Percentiles rank a stretch among this genome's conserved stretches.
Conservation (phyloP, 139 green algal genomes). For the Nannochloris sp. region DNA sequence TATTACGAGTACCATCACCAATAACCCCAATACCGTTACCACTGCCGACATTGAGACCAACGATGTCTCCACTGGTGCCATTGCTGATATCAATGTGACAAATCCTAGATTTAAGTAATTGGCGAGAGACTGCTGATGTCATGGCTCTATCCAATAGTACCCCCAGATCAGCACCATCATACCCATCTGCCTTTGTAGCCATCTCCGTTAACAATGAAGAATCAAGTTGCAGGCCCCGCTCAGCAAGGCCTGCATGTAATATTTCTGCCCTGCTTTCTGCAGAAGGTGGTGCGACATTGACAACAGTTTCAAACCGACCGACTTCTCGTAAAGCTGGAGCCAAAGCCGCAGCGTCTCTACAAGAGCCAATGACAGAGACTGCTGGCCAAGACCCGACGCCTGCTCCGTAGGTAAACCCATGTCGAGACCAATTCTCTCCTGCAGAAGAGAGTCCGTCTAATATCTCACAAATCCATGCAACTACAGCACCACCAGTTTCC, state of each 20-base stretch:
- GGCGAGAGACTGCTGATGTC: conserved; percentile 33
- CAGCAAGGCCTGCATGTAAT: conserved; percentile 27
- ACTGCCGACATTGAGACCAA: background rate
- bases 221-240: conserved; percentile 3
- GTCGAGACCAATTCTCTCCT: conserved; percentile 4
- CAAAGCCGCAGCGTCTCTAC: conserved; percentile 25
- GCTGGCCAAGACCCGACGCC: conserved; percentile 7
- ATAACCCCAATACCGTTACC: background rate
- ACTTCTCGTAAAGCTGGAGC: conserved; percentile 34
- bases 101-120: conserved; percentile 5
- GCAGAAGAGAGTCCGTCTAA: conserved; percentile 26
- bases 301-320: conserved; percentile 41
- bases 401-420: background rate
- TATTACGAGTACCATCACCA: background rate
- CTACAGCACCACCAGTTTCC: background rate
- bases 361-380: conserved; percentile 35
- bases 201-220: conserved; percentile 5
- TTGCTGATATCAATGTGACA: background rate
- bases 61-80: background rate
- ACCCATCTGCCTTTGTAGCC: conserved; percentile 53
- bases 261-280: conserved; percentile 37
- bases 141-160: conserved; percentile 62
- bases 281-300: conserved; percentile 38
- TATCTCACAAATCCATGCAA: conserved; percentile 27
- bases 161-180: conserved; percentile 60